phyloP scores from a whole-genome alignment of 2,329 filamentous ascomycete species.

The Teratosphaeria gauchensis region DNA sequence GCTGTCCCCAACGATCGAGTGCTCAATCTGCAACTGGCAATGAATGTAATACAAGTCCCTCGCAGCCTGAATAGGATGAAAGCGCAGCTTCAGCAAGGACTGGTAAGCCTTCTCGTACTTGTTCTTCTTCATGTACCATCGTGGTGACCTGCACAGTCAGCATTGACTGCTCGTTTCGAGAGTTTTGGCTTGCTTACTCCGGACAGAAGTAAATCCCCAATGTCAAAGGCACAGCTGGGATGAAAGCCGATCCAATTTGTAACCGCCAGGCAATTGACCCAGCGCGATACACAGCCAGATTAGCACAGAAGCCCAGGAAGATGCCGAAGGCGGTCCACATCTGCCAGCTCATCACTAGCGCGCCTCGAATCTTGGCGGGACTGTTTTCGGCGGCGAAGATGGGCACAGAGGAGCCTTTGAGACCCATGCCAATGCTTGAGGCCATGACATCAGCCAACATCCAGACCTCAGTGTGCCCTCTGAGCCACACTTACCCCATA shows the following conservation, averaged over 20 bases:
- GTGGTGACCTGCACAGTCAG: slow-evolving; percentile 6
- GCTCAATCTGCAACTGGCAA: slow-evolving; percentile 28
- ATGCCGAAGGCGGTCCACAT: slow-evolving; percentile 37
- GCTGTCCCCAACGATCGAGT: slow-evolving; percentile 15
- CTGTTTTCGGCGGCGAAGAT: slow-evolving; percentile 32
- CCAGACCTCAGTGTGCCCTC: neutral
- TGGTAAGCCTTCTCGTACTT: slow-evolving; percentile 28
- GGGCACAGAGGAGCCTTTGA: slow-evolving; percentile 36
- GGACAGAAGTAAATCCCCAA: slow-evolving; percentile 32
- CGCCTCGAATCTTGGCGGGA: slow-evolving; percentile 29
- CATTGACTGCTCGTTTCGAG: neutral
- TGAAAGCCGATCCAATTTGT: slow-evolving; percentile 31
- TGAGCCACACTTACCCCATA: neutral
- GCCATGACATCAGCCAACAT: slow-evolving; percentile 22
- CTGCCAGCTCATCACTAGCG: slow-evolving; percentile 39
- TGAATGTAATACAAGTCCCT: slow-evolving; percentile 32
- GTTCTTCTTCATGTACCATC: slow-evolving; percentile 31
- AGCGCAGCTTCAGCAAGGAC: slow-evolving; percentile 26
- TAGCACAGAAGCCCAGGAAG: slow-evolving; percentile 34
- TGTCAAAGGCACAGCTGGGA: slow-evolving; percentile 24
- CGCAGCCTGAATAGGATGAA: slow-evolving; percentile 29
- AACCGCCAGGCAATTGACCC: slow-evolving; percentile 18
- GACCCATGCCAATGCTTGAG: slow-evolving; percentile 31
- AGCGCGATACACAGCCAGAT: slow-evolving; percentile 13
- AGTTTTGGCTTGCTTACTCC: slow-evolving; percentile 24